Evolutionary conservation across 306 rosid species (phyloP).

Genomic region (Cicer bijugum): DNA sequence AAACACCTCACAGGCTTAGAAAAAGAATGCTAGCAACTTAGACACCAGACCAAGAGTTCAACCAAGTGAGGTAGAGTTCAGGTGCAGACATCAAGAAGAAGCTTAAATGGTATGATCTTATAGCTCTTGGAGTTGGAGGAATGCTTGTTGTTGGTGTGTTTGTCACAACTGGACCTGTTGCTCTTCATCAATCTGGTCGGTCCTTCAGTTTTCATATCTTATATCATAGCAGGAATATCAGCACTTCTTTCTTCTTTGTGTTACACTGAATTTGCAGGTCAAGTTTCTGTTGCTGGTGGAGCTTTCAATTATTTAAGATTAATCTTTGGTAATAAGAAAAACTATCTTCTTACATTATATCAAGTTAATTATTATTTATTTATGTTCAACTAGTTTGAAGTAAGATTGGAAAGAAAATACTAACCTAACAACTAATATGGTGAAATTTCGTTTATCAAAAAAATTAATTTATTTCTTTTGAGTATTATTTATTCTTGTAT

Average conservation of each 20-base stretch:
- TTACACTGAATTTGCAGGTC: constrained; percentile 90
- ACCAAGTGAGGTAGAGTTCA: constrained; percentile 85
- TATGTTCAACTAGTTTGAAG: too few relatives aligned
- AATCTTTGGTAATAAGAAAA: constrained; percentile 68
- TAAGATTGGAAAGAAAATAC: too few relatives aligned
- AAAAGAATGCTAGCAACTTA: constrained; percentile 90
- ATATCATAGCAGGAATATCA: constrained; percentile 81
- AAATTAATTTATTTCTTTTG: too few relatives aligned
- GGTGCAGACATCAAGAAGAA: constrained; percentile 92
- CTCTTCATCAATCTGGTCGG: constrained; percentile 67
- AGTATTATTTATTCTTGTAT: too few relatives aligned
- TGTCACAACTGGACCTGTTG: constrained; percentile 85
- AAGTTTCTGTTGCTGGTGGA: constrained; percentile 94
- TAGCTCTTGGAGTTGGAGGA: constrained; percentile 95
- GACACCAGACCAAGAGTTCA: constrained; percentile 90
- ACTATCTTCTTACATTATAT: neutral
- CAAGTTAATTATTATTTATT: neutral
- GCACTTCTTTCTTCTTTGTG: constrained; percentile 92
- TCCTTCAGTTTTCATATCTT: constrained; percentile 83
- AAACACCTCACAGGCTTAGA: constrained; percentile 79
- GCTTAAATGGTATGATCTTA: constrained; percentile 78
- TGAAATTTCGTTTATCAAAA: too few relatives aligned
- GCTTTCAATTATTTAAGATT: constrained; percentile 90
- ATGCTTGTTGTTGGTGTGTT: constrained; percentile 98
- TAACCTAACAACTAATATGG: too few relatives aligned